Base-by-base conservation (phyloP, 306 rosid genomes). In the Styphnolobium japonicum region DNA sequence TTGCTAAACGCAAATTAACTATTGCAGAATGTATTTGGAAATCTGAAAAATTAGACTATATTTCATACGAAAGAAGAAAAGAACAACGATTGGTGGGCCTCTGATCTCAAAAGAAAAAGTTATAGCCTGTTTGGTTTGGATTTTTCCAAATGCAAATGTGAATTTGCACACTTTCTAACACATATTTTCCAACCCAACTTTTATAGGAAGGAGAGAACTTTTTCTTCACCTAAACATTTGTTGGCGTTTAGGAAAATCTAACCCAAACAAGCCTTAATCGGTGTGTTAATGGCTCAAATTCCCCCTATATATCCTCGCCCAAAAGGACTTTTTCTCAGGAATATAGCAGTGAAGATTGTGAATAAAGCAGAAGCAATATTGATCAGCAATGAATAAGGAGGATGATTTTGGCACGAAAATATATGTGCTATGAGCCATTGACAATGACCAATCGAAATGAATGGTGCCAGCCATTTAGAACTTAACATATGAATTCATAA, bases 391-490 rank as follows among this genome's bases (percentile, higher is more conserved):
- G 51, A 40, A 63, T 60, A 60, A 61, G 29, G 15, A 53, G 64
- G 67, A 55, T 75, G 75, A 74, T 74, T 74, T 45, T 25, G 43
- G 75, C 85, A 53, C 71, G 76, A 74, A 81, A 74, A 74, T 74
- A 55, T 81, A 81, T 81, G 76, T 19, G 21, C 14, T 10, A 18
- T 16, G 3, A 15, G 23, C 2, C 43, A 15, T 61, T 73, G 76
- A 81, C 76, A 56, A 34, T 48, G 49, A 81, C 64, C 64, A n/a
- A 33, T 81, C 43, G 23, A 74, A 55, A 40, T 62, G 75, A 53
- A 31, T 12, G 42, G 34, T 43, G 21, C 62, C 62, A 43, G 72
- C 60, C 23, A 46, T 63, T 63, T 34, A 22, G 53, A 34, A 64
- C n/a, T n/a, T n/a, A n/a, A n/a, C 37, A 58, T 36, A 52, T 52